Evolutionary conservation across 2,329 filamentous ascomycete genomes (phyloP).

Genomic region (Aspergillus flavus): DNA sequence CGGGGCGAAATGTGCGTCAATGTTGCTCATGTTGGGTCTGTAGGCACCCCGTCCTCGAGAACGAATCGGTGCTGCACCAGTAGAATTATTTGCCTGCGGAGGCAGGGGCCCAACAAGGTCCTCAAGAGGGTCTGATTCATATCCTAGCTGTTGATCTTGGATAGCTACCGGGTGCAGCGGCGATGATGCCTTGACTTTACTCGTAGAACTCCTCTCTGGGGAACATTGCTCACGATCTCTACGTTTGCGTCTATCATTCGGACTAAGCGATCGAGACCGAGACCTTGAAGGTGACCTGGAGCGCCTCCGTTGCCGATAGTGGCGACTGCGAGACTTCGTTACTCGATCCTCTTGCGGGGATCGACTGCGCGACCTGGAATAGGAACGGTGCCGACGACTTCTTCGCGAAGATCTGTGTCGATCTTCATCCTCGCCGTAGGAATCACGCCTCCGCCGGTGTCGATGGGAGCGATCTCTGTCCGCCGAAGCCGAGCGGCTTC

Average conservation of each 20-base stretch:
- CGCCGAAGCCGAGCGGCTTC: conserved; percentile 29
- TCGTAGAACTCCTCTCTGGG: conserved; percentile 6
- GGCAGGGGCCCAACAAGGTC: conserved; percentile 73
- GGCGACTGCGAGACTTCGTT: conserved; percentile 16
- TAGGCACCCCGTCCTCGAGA: conserved; percentile 73
- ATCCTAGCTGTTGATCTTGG: conserved; percentile 17
- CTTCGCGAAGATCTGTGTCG: conserved; percentile 20
- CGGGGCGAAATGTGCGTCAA: conserved; percentile 78
- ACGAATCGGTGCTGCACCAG: conserved; percentile 44
- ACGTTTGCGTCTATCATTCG: conserved; percentile 17
- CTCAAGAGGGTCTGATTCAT: conserved; percentile 70
- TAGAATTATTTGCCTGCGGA: conserved; percentile 48
- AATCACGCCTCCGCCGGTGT: conserved; percentile 26
- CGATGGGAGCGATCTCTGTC: conserved; percentile 29
- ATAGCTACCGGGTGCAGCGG: background rate
- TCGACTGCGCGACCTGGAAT: conserved; percentile 26
- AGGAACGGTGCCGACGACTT: conserved; percentile 20
- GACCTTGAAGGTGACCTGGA: conserved; percentile 24
- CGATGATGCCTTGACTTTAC: conserved; percentile 4
- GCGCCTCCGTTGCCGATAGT: conserved; percentile 18
- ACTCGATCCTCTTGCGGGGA: conserved; percentile 20
- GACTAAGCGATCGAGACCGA: conserved; percentile 21
- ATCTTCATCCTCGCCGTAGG: conserved; percentile 21
- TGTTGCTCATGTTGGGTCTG: conserved; percentile 61
- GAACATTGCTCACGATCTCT: conserved; percentile 15